Conservation (phyloP, 352 stramenopile genomes). For the Thraustochytrium striatum region DNA sequence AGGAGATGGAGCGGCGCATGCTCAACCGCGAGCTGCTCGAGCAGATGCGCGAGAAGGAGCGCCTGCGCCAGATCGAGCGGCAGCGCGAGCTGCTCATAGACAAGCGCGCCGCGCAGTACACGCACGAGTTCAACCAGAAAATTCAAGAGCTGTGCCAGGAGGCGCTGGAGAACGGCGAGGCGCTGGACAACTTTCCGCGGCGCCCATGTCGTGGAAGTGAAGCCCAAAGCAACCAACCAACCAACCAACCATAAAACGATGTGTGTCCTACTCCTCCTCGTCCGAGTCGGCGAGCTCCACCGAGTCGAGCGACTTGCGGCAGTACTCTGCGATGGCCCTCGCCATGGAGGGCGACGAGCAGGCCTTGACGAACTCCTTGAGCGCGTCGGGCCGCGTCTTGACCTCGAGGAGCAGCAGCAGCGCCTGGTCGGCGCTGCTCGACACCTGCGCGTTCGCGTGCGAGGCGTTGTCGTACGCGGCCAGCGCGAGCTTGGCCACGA, state of each 20-base stretch:
- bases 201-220: too few species aligned
- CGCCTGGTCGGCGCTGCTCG: background rate
- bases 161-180: background rate
- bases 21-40: slow-evolving; percentile 26
- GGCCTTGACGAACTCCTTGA: slow-evolving; percentile 25
- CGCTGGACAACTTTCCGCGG: slow-evolving; percentile 37
- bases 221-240: too few species aligned
- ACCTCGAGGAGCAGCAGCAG: slow-evolving; percentile 7
- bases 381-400: background rate
- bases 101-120: slow-evolving; percentile 36
- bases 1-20: slow-evolving; percentile 40
- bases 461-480: background rate
- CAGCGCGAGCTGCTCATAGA: slow-evolving; percentile 48
- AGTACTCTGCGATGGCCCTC: slow-evolving; percentile 28
- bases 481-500: background rate
- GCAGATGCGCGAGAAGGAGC: slow-evolving; percentile 37
- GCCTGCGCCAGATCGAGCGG: slow-evolving; percentile 14
- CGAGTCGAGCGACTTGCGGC: slow-evolving; percentile 7
- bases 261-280: slow-evolving; percentile 2
- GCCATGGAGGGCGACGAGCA: background rate
- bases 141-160: slow-evolving; percentile 38
- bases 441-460: background rate
- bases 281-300: slow-evolving; percentile 7
- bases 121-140: slow-evolving; percentile 36
- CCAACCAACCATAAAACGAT: too few species aligned